Percentiles rank a stretch among this genome's conserved stretches.
Evolutionary conservation across 352 stramenopile genomes (phyloP).

Genomic region (Phytopythium litorale): DNA sequence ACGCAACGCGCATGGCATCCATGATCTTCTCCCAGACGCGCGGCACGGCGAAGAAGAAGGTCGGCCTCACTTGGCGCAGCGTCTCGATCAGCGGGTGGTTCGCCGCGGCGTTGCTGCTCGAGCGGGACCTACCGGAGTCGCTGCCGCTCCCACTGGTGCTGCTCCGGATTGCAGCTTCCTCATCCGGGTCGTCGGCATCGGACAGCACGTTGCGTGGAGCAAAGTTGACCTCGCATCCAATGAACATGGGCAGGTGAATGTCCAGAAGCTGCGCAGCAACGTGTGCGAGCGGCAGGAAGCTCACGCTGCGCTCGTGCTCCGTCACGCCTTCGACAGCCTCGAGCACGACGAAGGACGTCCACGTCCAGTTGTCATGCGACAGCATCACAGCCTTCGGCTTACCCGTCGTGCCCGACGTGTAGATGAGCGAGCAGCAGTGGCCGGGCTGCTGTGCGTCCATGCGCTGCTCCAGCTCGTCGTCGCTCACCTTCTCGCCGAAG

Average conservation of each 20-base stretch:
- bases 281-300: slow-evolving; percentile 82
- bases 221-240: slow-evolving; percentile 73
- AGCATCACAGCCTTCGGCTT: slow-evolving; percentile 72
- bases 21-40: slow-evolving; percentile 88
- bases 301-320: slow-evolving; percentile 59
- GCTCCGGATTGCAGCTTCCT: slow-evolving; percentile 48
- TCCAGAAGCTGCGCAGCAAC: slow-evolving; percentile 78
- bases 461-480: slow-evolving; percentile 27
- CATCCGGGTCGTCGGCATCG: slow-evolving; percentile 25
- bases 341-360: slow-evolving; percentile 51
- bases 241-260: slow-evolving; percentile 62
- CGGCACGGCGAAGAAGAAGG: slow-evolving; percentile 83
- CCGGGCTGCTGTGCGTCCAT: slow-evolving; percentile 46
- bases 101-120: not conserved
- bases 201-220: slow-evolving; percentile 17
- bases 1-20: slow-evolving; percentile 63
- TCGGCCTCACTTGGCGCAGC: slow-evolving; percentile 57
- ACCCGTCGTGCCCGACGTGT: slow-evolving; percentile 85
- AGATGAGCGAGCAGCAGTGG: slow-evolving; percentile 86
- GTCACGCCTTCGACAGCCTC: slow-evolving; percentile 48
- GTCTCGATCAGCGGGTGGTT: slow-evolving; percentile 44
- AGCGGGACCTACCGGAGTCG: not conserved
- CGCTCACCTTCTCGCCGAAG: slow-evolving; percentile 33
- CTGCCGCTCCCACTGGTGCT: slow-evolving; percentile 2
- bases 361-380: slow-evolving; percentile 75